A percentile compares a stretch with the other conserved stretches of the same genome.
Conservation (phyloP, 805 yeast species). For the Kazachstania taianensis region DNA sequence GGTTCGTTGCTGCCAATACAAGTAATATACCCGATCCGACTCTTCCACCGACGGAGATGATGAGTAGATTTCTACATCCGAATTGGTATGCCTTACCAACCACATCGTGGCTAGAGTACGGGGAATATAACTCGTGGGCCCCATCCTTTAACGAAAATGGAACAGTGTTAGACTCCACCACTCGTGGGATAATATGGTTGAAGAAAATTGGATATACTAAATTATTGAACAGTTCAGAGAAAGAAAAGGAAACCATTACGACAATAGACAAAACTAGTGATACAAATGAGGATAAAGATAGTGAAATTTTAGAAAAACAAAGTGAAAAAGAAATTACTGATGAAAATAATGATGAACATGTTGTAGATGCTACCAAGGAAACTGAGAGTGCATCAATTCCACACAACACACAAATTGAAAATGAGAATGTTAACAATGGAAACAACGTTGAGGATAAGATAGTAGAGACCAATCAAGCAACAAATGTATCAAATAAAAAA, state of each 20-base stretch:
- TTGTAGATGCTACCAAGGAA: not conserved
- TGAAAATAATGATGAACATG: not conserved
- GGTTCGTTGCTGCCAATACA: slow-evolving; percentile 37
- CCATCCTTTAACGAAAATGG: slow-evolving; percentile 55
- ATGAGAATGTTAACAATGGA: slow-evolving; percentile 5
- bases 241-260: not conserved
- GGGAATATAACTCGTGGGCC: slow-evolving; percentile 46
- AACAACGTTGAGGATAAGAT: slow-evolving; percentile 7
- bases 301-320: not conserved
- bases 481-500: not conserved
- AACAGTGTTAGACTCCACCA: slow-evolving; percentile 41
- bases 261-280: slow-evolving; percentile 4
- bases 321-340: slow-evolving; percentile 4
- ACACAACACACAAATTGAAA: not conserved
- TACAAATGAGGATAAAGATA: not conserved
- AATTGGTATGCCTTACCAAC: slow-evolving; percentile 57
- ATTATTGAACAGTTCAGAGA: slow-evolving; percentile 14
- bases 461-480: not conserved
- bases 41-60: slow-evolving; percentile 42
- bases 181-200: slow-evolving; percentile 43
- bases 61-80: slow-evolving; percentile 47
- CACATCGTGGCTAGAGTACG: slow-evolving; percentile 53
- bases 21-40: slow-evolving; percentile 41
- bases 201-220: slow-evolving; percentile 42
- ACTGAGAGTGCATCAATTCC: not conserved